phyloP scores from a whole-genome alignment of 805 yeast genomes.

The Yamadazyma kitorensis region DNA sequence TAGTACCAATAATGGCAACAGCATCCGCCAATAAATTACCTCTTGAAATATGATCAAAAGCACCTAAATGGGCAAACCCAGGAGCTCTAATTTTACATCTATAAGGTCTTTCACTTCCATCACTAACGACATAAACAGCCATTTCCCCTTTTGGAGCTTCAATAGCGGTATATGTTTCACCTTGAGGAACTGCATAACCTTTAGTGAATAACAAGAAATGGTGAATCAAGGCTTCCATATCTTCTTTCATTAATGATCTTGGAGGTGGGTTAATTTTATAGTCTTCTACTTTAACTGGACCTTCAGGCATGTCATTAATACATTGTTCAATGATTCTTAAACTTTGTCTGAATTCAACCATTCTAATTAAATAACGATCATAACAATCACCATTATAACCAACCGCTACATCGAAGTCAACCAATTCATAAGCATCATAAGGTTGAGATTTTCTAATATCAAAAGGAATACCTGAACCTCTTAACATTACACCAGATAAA shows the following conservation, averaged over 20 bases:
- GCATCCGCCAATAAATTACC: slow-evolving; percentile 89
- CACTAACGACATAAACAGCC: slow-evolving; percentile 87
- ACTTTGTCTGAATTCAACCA: slow-evolving; percentile 91
- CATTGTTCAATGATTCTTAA: slow-evolving; percentile 87
- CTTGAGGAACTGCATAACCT: slow-evolving; percentile 86
- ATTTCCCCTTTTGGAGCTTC: slow-evolving; percentile 96
- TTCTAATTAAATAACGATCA: slow-evolving; percentile 83
- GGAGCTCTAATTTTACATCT: slow-evolving; percentile 94
- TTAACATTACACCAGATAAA: slow-evolving; percentile 82
- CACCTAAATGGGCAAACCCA: slow-evolving; percentile 87
- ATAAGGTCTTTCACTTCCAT: slow-evolving; percentile 88
- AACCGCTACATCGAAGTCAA: slow-evolving; percentile 84
- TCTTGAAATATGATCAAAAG: slow-evolving; percentile 81
- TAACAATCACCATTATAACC: slow-evolving; percentile 89
- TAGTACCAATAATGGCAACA: slow-evolving; percentile 90
- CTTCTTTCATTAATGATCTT: slow-evolving; percentile 78
- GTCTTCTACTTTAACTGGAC: slow-evolving; percentile 89
- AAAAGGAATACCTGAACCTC: slow-evolving; percentile 87
- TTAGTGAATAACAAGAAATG: slow-evolving; percentile 85
- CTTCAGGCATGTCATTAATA: slow-evolving; percentile 87
- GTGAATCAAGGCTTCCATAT: slow-evolving; percentile 89
- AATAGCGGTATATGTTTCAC: slow-evolving; percentile 87
- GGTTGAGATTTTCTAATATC: slow-evolving; percentile 86
- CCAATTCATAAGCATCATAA: slow-evolving; percentile 83
- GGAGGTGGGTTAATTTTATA: slow-evolving; percentile 83